phyloP scores from a whole-genome alignment of 2,329 filamentous ascomycete species.

The Sporothrix curviconia region DNA sequence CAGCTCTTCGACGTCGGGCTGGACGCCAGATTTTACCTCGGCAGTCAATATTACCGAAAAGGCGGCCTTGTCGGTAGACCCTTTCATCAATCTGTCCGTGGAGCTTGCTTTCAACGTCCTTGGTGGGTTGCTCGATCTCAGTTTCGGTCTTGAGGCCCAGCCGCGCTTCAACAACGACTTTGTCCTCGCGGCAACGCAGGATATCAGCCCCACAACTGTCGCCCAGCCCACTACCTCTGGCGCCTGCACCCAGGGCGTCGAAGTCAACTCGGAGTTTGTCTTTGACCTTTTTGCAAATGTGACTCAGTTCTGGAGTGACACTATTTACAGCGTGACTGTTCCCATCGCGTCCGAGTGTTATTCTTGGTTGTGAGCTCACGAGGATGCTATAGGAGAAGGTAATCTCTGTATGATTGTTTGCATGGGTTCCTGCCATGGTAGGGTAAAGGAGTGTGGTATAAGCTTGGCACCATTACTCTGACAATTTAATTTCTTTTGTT shows the following conservation, averaged over 20 bases:
- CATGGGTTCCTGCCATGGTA: no score
- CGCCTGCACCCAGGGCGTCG: conserved; percentile 22
- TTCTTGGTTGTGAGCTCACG: neutral
- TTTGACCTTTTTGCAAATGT: conserved; percentile 24
- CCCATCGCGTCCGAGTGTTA: conserved; percentile 26
- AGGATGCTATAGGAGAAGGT: no score
- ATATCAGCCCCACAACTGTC: conserved; percentile 9
- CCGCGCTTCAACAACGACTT: conserved; percentile 25
- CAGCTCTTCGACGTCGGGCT: conserved; percentile 14
- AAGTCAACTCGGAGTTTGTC: conserved; percentile 23
- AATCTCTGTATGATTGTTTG: no score
- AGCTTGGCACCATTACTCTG: no score
- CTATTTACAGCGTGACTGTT: conserved; percentile 23
- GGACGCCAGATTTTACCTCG: conserved; percentile 20
- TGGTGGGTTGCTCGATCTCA: conserved; percentile 23
- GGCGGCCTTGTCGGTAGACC: conserved; percentile 20
- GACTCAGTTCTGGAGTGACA: conserved; percentile 24
- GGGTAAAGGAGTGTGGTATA: no score
- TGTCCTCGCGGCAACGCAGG: conserved; percentile 17
- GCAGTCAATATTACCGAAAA: conserved; percentile 19
- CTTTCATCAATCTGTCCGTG: conserved; percentile 21
- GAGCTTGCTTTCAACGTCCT: conserved; percentile 23
- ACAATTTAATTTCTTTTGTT: no score
- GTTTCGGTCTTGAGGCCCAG: conserved; percentile 23
- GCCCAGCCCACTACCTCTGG: conserved; percentile 8